Evolutionary conservation across 2,329 filamentous ascomycete genomes (phyloP).

Genomic region (Colletotrichum siamense): DNA sequence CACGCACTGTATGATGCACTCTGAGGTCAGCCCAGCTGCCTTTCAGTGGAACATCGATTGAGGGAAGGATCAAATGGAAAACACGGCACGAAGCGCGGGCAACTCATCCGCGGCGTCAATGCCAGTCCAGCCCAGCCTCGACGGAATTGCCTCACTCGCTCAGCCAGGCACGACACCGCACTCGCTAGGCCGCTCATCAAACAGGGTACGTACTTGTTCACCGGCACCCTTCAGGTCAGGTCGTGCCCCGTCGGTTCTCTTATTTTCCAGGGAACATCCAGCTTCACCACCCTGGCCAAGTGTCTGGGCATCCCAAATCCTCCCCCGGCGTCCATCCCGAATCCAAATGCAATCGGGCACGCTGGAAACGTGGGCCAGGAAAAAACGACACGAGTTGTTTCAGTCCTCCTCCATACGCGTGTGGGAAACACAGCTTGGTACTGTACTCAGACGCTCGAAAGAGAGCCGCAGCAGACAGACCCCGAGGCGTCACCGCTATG

Average conservation of each 20-base stretch:
- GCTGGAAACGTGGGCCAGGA: not conserved
- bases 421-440: not conserved
- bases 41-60: not conserved
- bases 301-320: slow-evolving; percentile 9
- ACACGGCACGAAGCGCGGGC: not conserved
- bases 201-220: not conserved
- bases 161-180: not conserved
- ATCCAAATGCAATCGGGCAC: not conserved
- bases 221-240: not conserved
- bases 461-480: not conserved
- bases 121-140: not conserved
- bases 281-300: not conserved
- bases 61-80: not conserved
- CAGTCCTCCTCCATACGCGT: not conserved
- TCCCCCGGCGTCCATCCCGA: not conserved
- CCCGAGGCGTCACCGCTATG: not conserved
- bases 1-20: not conserved
- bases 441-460: not conserved
- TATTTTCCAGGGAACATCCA: not conserved
- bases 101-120: not conserved
- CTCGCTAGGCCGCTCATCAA: not conserved
- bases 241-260: not conserved
- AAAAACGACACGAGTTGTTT: slow-evolving; percentile 5
- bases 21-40: not conserved
- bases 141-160: not conserved